Evolutionary conservation across 148 eudicot species (phyloP), one percentile per base, ranked within the genome.

Genomic region (Spergularia bocconei): DNA sequence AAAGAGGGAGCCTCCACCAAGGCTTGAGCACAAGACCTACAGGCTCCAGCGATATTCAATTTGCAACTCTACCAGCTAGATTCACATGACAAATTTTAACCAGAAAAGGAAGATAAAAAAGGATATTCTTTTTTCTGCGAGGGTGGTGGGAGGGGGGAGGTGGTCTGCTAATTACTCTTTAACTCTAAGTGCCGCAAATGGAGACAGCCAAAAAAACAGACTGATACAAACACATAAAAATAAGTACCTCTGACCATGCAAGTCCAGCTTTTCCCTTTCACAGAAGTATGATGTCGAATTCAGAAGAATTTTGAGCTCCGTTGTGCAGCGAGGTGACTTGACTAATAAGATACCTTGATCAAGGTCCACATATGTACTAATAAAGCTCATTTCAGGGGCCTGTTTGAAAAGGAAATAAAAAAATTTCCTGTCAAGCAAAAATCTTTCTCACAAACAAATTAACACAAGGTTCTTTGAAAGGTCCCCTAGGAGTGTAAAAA

Each of bases 331-430:
- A 10, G 93, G 92, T 65, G 98, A 94, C 74, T 89, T 88, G 13
- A 88, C 93, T 80, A 80, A 67, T 79, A 94, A 73, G 39, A 78
- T 58, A 62, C 91, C 93, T 82, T 80, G 81, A 61, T 64, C 76
- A 71, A 87, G 91, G 85, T 94, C 93, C 47, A 94, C 79, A 82
- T 48, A 79, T 71, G 98, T 89, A 56, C 87, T 81, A 66, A 92
- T 92, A 73, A 84, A 86, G 76, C 87, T 82, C 97, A 94, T 87
- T 63, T 90, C 96, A 57, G 93, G 93, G 81, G 87, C 97, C 98
- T 92, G 78, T 61, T 78, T 81, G 3, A 20, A 71, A 25, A 53
- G 73, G 71, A 71, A n/a, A 29, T 47, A 73, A 69, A 77, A 50
- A 62, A n/a, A 67, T 8, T n/a, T n/a, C n/a, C 6, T 13, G 48